Base-by-base conservation (phyloP, 1,284 basidiomycete genomes). In the Pyrrhoderma lamaoense region DNA sequence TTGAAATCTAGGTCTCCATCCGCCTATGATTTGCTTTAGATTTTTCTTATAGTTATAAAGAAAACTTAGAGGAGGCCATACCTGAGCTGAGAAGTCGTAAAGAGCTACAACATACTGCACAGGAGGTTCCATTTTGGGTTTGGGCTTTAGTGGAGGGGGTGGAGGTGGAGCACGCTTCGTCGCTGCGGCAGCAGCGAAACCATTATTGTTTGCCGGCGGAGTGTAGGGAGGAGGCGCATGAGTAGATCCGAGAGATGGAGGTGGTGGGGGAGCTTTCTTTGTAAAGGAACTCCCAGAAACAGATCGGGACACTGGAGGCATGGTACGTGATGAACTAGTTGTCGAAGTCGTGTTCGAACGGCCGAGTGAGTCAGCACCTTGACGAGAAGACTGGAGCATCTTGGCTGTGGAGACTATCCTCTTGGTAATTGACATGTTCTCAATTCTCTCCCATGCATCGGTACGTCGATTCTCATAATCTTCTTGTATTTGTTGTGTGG, bases 1-100 rank as follows among this genome's bases (percentile, higher is more conserved):
- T 73, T 80, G 73, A 99, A 99, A 1, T 83, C 86, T 49, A 99
- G 71, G 67, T 99, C 95, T 0, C 96, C 96, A 0, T 90, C 92
- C 25, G 93, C 89, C 82, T 95, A 66, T 42, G 50, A 23, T 25
- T 8, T 31, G 47, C 2, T 13, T 7, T n/a, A 37, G 21, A 37
- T 9, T 37, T 37, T 37, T 49, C 19, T 53, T 49, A 54, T 4
- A 35, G 39, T 23, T 47, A 14, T 34, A 25, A 22, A 49, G n/a
- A 44, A 27, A 45, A n/a, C 54, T 40, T 31, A 7, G 49, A 56
- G 11, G 38, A 31, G 43, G 4, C 61, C 58, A 25, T 50, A 80
- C 82, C 74, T 87, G 86, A 8, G 95, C 93, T 31, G 78, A 78
- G 65, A 96, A 99, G 67, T 99, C 95, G 65, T 97, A 99, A 62